Percentiles rank a stretch among this genome's conserved stretches.
These are phyloP conservation scores for Cryptosporidium baileyi DNA, from an alignment of 169 alveolate species.

Conservation along the genomic window DNA sequence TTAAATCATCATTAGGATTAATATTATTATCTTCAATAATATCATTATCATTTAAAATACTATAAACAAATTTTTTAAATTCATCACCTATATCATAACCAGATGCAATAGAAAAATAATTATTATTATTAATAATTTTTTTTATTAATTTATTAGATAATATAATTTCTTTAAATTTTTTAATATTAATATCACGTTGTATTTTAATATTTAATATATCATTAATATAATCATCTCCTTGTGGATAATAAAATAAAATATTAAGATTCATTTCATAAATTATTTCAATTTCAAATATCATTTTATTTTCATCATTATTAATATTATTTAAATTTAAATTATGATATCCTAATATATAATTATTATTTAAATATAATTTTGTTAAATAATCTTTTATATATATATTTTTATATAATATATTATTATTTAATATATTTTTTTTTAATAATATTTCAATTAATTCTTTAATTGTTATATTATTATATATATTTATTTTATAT, in stretches of 20 bases:
- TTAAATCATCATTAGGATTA: slow-evolving; percentile 18
- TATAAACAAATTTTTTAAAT: slow-evolving; percentile 23
- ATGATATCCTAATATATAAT: slow-evolving; percentile 15
- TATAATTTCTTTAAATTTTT: neutral
- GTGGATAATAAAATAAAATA: neutral
- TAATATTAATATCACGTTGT: neutral
- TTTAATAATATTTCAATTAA: neutral
- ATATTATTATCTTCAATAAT: neutral
- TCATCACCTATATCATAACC: slow-evolving; percentile 46
- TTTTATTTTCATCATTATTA: neutral
- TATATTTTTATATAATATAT: neutral
- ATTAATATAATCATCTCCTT: slow-evolving; percentile 12
- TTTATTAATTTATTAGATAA: neutral
- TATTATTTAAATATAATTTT: neutral
- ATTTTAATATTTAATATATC: neutral
- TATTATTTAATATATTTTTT: neutral
- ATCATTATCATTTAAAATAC: neutral
- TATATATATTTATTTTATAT: slow-evolving; percentile 20
- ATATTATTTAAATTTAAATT: neutral
- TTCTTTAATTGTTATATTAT: slow-evolving; percentile 6
- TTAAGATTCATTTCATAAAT: neutral
- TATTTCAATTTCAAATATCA: slow-evolving; percentile 20
- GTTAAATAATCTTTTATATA: neutral
- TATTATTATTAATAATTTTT: neutral
- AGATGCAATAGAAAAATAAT: slow-evolving; percentile 8